Percentiles rank a stretch among this genome's conserved stretches.
Conservation (phyloP, 371 early-diverging fungal species). For the Mortierella sp. region DNA sequence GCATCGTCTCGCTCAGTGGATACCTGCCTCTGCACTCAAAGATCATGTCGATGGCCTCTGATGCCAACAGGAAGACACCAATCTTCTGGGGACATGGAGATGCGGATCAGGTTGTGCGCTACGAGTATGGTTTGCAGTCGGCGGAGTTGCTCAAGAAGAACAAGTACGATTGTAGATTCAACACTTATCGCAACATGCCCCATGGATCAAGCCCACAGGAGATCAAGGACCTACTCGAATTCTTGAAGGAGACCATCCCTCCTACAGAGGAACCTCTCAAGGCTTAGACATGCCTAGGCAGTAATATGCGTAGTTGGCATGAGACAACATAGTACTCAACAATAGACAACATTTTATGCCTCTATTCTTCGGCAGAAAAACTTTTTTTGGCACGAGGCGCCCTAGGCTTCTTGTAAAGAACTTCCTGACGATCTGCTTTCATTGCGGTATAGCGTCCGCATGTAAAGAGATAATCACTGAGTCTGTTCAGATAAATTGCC, state of each 20-base stretch:
- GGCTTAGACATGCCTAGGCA: conserved; percentile 4
- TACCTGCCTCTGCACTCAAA: conserved; percentile 81
- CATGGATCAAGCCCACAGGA: conserved; percentile 86
- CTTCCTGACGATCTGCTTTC: conserved; percentile 72
- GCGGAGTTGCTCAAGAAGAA: conserved; percentile 70
- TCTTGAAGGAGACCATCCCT: conserved; percentile 69
- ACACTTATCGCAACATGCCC: conserved; percentile 81
- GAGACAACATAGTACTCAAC: no score
- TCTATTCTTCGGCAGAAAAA: conserved; percentile 4
- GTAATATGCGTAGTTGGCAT: no score
- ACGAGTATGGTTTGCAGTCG: conserved; percentile 76
- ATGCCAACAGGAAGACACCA: conserved; percentile 82
- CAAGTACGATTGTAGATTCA: conserved; percentile 80
- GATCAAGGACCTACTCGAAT: conserved; percentile 75
- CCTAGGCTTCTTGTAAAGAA: conserved; percentile 64
- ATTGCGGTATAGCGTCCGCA: conserved; percentile 86
- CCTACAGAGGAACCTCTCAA: not conserved
- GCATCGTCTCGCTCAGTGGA: conserved; percentile 74
- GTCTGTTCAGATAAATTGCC: conserved; percentile 78
- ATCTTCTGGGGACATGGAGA: conserved; percentile 93
- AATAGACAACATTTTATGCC: no score
- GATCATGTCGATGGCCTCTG: conserved; percentile 68
- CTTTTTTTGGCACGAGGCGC: conserved; percentile 33
- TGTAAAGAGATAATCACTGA: conserved; percentile 89
- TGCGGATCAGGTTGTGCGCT: conserved; percentile 80